These are phyloP conservation scores for Brassica nigra DNA, from an alignment of 345 rosid species.

Conservation along the genomic window DNA sequence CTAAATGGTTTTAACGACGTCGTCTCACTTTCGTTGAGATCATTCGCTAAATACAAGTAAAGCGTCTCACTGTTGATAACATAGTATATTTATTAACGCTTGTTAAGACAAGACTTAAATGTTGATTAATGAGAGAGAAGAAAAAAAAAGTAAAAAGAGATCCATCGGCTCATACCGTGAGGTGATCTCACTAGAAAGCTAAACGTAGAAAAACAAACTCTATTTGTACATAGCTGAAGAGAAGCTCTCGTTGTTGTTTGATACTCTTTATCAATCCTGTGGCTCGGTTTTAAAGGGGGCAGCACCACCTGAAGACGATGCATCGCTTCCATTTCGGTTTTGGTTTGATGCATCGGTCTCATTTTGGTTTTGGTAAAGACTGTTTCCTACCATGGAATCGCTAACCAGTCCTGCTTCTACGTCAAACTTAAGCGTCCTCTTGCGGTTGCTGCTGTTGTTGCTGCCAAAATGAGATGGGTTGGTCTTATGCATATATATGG, in stretches of 20 bases:
- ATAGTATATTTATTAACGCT: background rate
- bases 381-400: slow-evolving; percentile 90
- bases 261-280: slow-evolving; percentile 12
- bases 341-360: background rate
- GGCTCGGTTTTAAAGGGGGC: slow-evolving; percentile 36
- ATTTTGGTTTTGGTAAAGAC: slow-evolving; percentile 47
- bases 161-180: slow-evolving; percentile 31
- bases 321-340: slow-evolving; percentile 34
- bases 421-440: slow-evolving; percentile 76
- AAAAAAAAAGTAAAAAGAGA: background rate
- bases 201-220: slow-evolving; percentile 26
- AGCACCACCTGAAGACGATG: slow-evolving; percentile 19
- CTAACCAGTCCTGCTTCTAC: slow-evolving; percentile 89
- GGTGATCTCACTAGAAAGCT: slow-evolving; percentile 38
- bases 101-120: background rate
- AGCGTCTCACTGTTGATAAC: background rate
- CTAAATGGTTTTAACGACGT: too few relatives aligned
- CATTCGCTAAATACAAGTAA: too few relatives aligned
- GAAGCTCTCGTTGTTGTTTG: background rate
- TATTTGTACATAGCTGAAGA: slow-evolving; percentile 30
- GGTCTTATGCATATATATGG: slow-evolving; percentile 1
- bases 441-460: slow-evolving; percentile 53
- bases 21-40: too few relatives aligned
- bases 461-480: slow-evolving; percentile 39
- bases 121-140: background rate